phyloP scores from a whole-genome alignment of 2,329 filamentous ascomycete genomes.

The Neocatenulostroma microsporum region DNA sequence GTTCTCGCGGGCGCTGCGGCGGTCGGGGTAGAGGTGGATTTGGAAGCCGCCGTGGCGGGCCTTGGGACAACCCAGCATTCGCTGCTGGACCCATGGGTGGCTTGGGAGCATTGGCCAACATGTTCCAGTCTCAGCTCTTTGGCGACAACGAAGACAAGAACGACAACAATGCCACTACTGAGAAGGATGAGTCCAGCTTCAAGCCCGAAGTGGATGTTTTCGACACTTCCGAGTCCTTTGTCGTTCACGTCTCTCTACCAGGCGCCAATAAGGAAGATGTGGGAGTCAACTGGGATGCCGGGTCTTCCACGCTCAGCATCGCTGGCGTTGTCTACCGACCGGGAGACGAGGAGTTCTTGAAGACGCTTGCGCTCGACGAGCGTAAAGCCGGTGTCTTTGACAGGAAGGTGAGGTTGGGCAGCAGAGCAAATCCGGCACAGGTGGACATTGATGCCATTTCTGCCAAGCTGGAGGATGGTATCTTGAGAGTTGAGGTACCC shows the following conservation, averaged over 20 bases:
- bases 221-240: conserved; percentile 55
- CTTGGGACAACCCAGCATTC: conserved; percentile 1
- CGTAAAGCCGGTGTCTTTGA: conserved; percentile 68
- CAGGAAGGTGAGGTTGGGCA: conserved; percentile 56
- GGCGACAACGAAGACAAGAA: conserved; percentile 19
- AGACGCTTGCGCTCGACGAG: conserved; percentile 56
- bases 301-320: conserved; percentile 57
- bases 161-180: conserved; percentile 35
- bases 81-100: conserved; percentile 16
- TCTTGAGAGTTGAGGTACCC: conserved; percentile 68
- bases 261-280: conserved; percentile 74
- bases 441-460: conserved; percentile 61
- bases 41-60: conserved; percentile 14
- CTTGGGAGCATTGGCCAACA: conserved; percentile 25
- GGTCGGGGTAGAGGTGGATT: conserved; percentile 16
- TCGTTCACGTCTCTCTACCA: conserved; percentile 66
- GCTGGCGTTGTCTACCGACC: conserved; percentile 67
- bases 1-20: conserved; percentile 24
- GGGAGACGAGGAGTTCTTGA: conserved; percentile 61
- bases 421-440: conserved; percentile 48
- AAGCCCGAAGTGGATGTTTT: conserved; percentile 67
- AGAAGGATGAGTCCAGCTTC: conserved; percentile 38
- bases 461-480: conserved; percentile 70
- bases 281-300: conserved; percentile 66
- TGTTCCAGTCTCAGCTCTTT: conserved; percentile 33